Evolutionary conservation across 1,139 yeast species (phyloP), one percentile per base, ranked within the genome.

Genomic region (Nakaseomyces nivariensis): DNA sequence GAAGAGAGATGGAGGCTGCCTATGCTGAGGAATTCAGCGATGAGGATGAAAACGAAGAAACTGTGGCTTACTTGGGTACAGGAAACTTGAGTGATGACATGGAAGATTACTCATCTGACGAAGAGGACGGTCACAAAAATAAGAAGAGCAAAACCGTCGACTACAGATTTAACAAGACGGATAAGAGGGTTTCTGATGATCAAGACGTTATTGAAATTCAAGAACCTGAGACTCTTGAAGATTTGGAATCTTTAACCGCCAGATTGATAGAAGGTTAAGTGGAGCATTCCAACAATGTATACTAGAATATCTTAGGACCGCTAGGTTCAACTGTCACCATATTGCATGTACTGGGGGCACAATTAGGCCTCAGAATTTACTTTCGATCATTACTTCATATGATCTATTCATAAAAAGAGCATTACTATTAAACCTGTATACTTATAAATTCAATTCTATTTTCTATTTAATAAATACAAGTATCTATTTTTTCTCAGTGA

Each of bases 191-290:
- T 48, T 25, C 62, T 10, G 59, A 59, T 24, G 61, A 57, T 7
- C 66, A 67, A 47, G 68, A 69, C 26, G 70, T 85, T 49, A 73
- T 85, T 54, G 96, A 89, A 67, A 74, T 85, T 48, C 94, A 86
- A 57, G 87, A 83, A 62, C 97, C 97, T 24, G 86, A 87, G 60
- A 85, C 95, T 32, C 73, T 92, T 67, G 97, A 88, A 66, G 97
- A 92, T 63, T 76, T 92, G 68, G 98, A 92, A 73, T 89, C 95
- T 10, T 79, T 92, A 69, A 84, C 97, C 2, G 77, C 86, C 45
- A 78, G 77, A 66, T 79, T 92, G 61, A 62, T 77, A 43, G 59
- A 60, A 43, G 52, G 57, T 25, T 55, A 45, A 47, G 9, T 32
- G 26, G 36, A 10, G 10, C 36, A 8, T 33, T 33, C 13, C 13